Conservation (phyloP, 1,139 yeast genomes). For the Candida dubliniensis region DNA sequence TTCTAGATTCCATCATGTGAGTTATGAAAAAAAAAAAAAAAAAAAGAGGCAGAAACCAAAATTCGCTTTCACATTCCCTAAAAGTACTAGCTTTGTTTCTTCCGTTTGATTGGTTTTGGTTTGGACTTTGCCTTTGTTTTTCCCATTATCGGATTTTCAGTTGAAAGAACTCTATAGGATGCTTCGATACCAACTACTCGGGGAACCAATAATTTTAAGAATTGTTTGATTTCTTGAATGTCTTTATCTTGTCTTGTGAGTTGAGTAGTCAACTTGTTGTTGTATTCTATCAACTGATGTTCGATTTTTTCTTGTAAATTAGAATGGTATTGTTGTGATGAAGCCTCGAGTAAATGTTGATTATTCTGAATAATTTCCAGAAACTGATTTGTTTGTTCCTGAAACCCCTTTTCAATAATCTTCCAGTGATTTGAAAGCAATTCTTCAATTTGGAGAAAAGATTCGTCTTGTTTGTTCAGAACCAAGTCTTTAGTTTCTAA, state of each 20-base stretch:
- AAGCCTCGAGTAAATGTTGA: too few species aligned
- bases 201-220: conserved; percentile 23
- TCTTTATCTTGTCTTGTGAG: conserved; percentile 5
- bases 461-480: too few species aligned
- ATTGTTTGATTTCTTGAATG: conserved; percentile 20
- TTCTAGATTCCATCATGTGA: background rate
- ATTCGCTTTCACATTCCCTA: too few species aligned
- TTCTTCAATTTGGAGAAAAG: too few species aligned
- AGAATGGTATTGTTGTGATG: background rate
- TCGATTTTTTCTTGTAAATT: conserved; percentile 1
- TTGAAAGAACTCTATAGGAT: conserved; percentile 1
- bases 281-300: background rate
- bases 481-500: too few species aligned
- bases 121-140: too few species aligned
- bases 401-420: background rate
- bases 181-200: conserved; percentile 21
- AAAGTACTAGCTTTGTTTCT: too few species aligned
- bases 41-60: too few species aligned
- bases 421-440: too few species aligned
- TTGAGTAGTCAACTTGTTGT: background rate
- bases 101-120: too few species aligned
- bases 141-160: background rate
- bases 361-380: background rate
- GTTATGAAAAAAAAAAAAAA: too few species aligned
- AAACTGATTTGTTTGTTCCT: background rate